Conservation (phyloP, 2,329 filamentous ascomycete species). For the Scedosporium dehoogii region DNA sequence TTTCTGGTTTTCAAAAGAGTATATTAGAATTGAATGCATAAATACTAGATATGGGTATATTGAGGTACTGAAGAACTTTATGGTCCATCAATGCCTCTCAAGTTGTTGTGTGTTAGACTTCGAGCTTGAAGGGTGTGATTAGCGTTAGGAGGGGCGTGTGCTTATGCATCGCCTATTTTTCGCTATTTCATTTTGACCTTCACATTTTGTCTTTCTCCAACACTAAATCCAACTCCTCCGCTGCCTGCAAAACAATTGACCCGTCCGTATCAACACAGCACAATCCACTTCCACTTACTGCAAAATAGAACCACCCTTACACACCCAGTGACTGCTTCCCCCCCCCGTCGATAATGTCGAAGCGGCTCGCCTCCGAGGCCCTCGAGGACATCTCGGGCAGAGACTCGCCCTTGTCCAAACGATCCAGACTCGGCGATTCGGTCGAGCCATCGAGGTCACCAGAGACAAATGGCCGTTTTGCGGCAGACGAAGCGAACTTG, state of each 20-base stretch:
- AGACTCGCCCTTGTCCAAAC: conserved; percentile 50
- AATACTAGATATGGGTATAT: neutral
- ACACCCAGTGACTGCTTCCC: neutral
- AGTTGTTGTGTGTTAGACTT: too few relatives aligned
- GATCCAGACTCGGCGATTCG: conserved; percentile 33
- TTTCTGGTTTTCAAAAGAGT: neutral
- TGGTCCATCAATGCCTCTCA: too few relatives aligned
- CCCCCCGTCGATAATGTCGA: conserved; percentile 16
- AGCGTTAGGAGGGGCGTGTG: too few relatives aligned
- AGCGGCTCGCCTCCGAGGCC: conserved; percentile 51
- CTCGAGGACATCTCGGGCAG: conserved; percentile 45
- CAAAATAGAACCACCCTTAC: neutral
- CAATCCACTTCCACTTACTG: neutral
- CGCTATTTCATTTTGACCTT: neutral
- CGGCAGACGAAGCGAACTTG: conserved; percentile 9
- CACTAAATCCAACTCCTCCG: neutral
- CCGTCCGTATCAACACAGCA: neutral
- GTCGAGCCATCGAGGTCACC: conserved; percentile 14
- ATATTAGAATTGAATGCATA: neutral
- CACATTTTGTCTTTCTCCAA: neutral
- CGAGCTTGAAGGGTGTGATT: too few relatives aligned
- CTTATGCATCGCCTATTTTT: neutral
- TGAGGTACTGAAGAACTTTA: too few relatives aligned
- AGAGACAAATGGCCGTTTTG: conserved; percentile 21
- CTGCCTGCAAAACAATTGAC: neutral